These are phyloP conservation scores for Sporisorium graminicola DNA, from an alignment of 1,284 basidiomycete species.

Conservation along the genomic window DNA sequence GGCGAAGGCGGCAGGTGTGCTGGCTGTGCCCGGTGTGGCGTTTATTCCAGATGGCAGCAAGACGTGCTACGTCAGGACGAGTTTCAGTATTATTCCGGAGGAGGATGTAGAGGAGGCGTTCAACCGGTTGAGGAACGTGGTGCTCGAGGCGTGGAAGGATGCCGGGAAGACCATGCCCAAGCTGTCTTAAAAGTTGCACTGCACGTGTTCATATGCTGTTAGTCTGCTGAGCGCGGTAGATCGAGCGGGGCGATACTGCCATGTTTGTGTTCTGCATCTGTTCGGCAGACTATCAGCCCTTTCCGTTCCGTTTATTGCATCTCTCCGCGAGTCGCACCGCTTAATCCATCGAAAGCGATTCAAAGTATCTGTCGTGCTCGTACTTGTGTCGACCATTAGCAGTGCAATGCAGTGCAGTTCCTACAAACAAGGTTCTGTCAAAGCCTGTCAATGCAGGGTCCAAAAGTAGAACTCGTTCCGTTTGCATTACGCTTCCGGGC, in stretches of 20 bases:
- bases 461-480: neutral
- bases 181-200: slow-evolving; percentile 10
- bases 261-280: no score
- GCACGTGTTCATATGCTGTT: no score
- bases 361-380: no score
- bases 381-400: no score
- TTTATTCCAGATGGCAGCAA: slow-evolving; percentile 63
- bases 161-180: slow-evolving; percentile 37
- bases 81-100: slow-evolving; percentile 61
- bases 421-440: neutral
- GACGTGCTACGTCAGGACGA: slow-evolving; percentile 62
- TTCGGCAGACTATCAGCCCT: no score
- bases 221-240: no score
- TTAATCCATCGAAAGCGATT: no score
- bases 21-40: slow-evolving; percentile 83
- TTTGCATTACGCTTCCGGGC: neutral
- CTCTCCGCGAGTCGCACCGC: no score
- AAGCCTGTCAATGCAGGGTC: neutral
- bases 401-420: no score
- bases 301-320: no score
- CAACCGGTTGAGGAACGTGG: slow-evolving; percentile 51
- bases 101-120: slow-evolving; percentile 62
- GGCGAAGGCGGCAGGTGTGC: slow-evolving; percentile 83
- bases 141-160: slow-evolving; percentile 63
- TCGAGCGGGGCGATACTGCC: no score